Evolutionary conservation across 495 filamentous ascomycete genomes (phyloP).

Genomic region (Hypoxylon lenormandii): DNA sequence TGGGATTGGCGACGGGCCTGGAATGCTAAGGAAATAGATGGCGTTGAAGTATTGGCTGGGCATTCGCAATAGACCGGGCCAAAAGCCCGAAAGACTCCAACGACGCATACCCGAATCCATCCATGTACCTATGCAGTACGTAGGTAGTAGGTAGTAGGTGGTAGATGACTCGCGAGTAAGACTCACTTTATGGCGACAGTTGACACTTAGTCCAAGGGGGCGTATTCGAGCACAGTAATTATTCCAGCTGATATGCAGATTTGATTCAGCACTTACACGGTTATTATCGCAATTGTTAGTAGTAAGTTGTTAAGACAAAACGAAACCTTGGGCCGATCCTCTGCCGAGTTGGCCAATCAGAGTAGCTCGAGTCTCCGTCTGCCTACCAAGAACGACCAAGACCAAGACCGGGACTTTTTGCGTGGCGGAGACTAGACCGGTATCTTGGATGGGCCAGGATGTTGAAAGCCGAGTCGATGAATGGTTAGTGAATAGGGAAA

Average conservation of each 20-base stretch:
- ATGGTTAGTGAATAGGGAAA: no score
- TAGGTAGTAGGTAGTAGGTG: background rate
- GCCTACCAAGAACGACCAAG: constrained; percentile 40
- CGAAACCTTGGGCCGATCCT: constrained; percentile 40
- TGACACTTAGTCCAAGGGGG: no score
- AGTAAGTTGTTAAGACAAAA: background rate
- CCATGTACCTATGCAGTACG: constrained; percentile 14
- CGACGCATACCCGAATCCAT: constrained; percentile 24
- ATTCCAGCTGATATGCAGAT: no score
- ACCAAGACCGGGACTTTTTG: constrained; percentile 19
- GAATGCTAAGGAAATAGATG: constrained; percentile 34
- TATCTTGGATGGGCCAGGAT: no score
- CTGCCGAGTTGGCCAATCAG: constrained; percentile 32
- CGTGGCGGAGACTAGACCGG: background rate
- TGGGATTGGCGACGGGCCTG: constrained; percentile 12
- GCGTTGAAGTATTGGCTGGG: constrained; percentile 40
- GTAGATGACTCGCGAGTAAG: no score
- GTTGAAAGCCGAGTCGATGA: no score
- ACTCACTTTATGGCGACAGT: no score
- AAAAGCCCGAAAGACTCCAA: constrained; percentile 29
- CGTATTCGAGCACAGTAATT: no score
- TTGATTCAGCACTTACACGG: no score
- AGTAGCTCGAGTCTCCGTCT: constrained; percentile 12
- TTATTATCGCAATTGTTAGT: background rate
- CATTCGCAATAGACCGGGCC: constrained; percentile 26